These are phyloP conservation scores for Mycena chlorophos DNA, from an alignment of 768 basidiomycete genomes.

Conservation along the genomic window DNA sequence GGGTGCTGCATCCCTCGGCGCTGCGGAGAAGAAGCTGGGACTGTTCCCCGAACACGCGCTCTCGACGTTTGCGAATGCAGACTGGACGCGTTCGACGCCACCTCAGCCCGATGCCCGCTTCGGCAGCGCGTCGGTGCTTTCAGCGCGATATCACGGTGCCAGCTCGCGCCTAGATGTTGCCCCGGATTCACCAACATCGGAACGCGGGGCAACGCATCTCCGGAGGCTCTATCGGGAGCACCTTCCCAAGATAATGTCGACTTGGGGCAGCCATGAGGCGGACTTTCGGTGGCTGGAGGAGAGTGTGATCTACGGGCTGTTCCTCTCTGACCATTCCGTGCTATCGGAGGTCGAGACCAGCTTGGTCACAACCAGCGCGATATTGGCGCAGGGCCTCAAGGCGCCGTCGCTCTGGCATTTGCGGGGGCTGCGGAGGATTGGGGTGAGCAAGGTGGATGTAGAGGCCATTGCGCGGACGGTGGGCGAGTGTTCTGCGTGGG, in stretches of 20 bases:
- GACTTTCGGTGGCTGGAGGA: slow-evolving; percentile 2
- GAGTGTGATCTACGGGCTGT: slow-evolving; percentile 2
- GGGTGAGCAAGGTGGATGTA: neutral
- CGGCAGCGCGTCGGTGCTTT: neutral
- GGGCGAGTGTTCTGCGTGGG: neutral
- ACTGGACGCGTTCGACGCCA: neutral
- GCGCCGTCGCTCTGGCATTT: neutral
- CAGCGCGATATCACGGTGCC: neutral
- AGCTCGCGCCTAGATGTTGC: neutral
- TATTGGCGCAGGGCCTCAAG: slow-evolving; percentile 1
- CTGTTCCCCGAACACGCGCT: neutral
- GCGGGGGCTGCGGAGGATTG: neutral
- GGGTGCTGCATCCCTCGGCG: neutral
- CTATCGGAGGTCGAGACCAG: slow-evolving; percentile 1
- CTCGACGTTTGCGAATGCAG: neutral
- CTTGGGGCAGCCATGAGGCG: slow-evolving; percentile 1
- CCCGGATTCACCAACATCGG: neutral
- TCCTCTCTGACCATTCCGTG: neutral
- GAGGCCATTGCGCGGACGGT: neutral
- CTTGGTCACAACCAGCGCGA: neutral
- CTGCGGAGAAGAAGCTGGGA: neutral
- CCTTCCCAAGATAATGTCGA: neutral
- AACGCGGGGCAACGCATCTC: neutral
- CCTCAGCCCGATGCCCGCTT: neutral
- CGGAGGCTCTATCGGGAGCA: neutral